Base-by-base conservation (phyloP, 805 yeast genomes). In the Metschnikowia reukaufii region DNA sequence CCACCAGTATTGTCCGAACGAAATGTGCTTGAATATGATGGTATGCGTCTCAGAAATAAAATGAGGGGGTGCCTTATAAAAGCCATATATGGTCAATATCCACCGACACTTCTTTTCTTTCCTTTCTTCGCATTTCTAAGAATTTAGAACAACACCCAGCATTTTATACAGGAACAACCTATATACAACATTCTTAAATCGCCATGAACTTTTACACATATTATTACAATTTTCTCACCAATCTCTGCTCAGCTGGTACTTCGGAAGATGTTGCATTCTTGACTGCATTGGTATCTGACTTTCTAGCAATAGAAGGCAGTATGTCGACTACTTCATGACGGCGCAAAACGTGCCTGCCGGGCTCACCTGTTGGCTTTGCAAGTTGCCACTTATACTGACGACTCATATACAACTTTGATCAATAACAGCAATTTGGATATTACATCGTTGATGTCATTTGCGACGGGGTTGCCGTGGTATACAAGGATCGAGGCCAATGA, bases 331-430 rank as follows among this genome's bases (percentile, higher is more conserved):
- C 49, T 55, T 69, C 40, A 61, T 52, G 21, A 61, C 64, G 6
- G 63, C 69, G 30, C 39, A 44, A 16, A 55, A 45, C 16, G 65
- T 60, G 34, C 73, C 73, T 5, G 48, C 60, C 2, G 64, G 52
- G 12, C 59, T 73, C 38, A 55, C 73, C 41, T 58, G 13, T 57
- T 71, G 44, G 72, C 70, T 36, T 36, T 52, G 36, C 52, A 55
- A 25, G 68, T 65, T 30, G 56, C 54, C n/a, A 73, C 76, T 37
- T 73, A 72, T 59, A 73, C 72, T 9, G 76, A 73, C 56, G 66
- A 70, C 42, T 62, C 73, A n/a, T 73, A 70, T 60, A 73, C 77
- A 37, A 72, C 77, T 30, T 60, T 73, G 51, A 65, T 46, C 45
- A 32, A 47, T 32, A 42, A 41, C 21, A 10, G 29, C n/a, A 54